These are phyloP conservation scores for Prunella vulgaris DNA, from an alignment of 257 asterid genomes.

Conservation along the genomic window DNA sequence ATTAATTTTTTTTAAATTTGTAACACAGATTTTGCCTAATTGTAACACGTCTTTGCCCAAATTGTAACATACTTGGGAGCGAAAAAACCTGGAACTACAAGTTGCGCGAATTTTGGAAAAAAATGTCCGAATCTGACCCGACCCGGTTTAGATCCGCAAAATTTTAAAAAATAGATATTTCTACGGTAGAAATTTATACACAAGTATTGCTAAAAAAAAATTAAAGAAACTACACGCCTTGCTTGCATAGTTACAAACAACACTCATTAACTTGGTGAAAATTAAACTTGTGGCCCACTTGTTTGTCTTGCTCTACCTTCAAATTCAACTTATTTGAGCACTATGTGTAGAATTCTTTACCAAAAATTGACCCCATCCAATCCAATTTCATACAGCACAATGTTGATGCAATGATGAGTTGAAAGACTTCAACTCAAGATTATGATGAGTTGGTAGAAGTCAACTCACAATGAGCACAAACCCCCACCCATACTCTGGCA, in stretches of 20 bases:
- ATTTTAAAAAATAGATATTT: too few relatives aligned
- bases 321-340: slow-evolving; percentile 4
- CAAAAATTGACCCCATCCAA: background rate
- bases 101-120: too few relatives aligned
- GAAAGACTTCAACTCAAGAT: slow-evolving; percentile 24
- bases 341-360: background rate
- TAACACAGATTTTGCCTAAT: too few relatives aligned
- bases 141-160: too few relatives aligned
- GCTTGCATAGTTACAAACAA: background rate
- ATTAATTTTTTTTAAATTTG: too few relatives aligned
- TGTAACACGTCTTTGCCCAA: too few relatives aligned
- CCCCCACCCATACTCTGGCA: slow-evolving; percentile 25
- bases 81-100: too few relatives aligned
- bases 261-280: background rate
- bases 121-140: too few relatives aligned
- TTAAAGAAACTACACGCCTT: background rate
- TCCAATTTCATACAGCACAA: slow-evolving; percentile 1
- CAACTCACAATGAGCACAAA: slow-evolving; percentile 42
- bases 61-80: too few relatives aligned
- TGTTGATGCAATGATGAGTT: slow-evolving; percentile 24
- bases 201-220: too few relatives aligned
- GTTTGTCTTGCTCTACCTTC: slow-evolving; percentile 1
- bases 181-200: too few relatives aligned
- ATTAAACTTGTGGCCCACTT: background rate
- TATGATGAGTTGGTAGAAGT: slow-evolving; percentile 40